Percentiles rank a stretch among this genome's conserved stretches.
phyloP scores from a whole-genome alignment of 2,329 filamentous ascomycete genomes.

The Tolypocladium ovalisporum region DNA sequence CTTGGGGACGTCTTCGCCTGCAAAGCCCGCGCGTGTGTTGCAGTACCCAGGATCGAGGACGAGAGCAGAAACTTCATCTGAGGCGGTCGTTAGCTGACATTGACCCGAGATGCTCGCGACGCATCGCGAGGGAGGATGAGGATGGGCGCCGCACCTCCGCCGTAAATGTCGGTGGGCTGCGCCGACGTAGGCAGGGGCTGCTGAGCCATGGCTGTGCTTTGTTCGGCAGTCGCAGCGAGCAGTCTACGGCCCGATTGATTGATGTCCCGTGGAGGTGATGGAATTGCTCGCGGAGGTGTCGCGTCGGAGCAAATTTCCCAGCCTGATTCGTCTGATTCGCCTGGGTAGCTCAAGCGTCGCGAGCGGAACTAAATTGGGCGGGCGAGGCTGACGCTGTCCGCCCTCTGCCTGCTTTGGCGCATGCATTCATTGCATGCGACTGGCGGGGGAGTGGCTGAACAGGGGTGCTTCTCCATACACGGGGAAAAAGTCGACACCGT shows the following conservation, averaged over 20 bases:
- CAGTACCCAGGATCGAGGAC: constrained; percentile 93
- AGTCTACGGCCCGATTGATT: neutral
- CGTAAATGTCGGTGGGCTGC: constrained; percentile 52
- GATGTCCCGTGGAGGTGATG: neutral
- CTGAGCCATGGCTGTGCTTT: constrained; percentile 35
- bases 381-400: neutral
- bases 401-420: neutral
- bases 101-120: neutral
- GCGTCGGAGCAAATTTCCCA: constrained; percentile 1
- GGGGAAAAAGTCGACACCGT: neutral
- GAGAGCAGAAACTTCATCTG: constrained; percentile 95
- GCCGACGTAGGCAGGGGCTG: constrained; percentile 44
- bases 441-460: neutral
- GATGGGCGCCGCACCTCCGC: constrained; percentile 39
- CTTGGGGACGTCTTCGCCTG: constrained; percentile 95
- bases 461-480: neutral
- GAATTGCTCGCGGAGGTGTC: neutral
- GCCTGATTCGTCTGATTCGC: neutral
- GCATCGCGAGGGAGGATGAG: neutral
- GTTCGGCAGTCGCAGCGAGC: constrained; percentile 1
- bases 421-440: neutral
- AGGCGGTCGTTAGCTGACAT: neutral
- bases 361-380: neutral
- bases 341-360: neutral
- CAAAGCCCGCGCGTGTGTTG: constrained; percentile 86